Conservation (phyloP, 495 filamentous ascomycete genomes). For the Margaritispora aquatica region DNA sequence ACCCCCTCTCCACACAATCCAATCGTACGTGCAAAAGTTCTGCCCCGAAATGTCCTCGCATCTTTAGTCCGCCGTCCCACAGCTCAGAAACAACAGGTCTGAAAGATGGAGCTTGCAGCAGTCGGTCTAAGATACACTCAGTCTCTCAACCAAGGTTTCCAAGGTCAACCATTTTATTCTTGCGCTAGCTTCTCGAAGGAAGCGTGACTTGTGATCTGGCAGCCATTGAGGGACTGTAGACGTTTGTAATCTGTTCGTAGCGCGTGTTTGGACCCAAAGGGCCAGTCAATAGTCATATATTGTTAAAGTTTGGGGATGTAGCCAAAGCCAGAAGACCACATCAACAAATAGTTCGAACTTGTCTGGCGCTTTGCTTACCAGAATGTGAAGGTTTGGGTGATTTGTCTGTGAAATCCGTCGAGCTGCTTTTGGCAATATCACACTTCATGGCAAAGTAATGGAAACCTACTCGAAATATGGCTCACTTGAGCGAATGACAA, state of each 20-base stretch:
- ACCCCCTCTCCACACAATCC: background rate
- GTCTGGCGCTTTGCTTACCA: no score
- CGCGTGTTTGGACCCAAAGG: slow-evolving; percentile 19
- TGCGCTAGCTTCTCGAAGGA: slow-evolving; percentile 30
- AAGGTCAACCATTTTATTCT: slow-evolving; percentile 25
- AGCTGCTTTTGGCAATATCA: no score
- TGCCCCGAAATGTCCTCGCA: slow-evolving; percentile 29
- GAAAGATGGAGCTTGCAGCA: slow-evolving; percentile 27
- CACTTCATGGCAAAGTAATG: background rate
- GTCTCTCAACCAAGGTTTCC: background rate
- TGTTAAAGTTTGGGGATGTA: background rate
- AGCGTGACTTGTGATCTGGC: slow-evolving; percentile 38
- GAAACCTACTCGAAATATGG: background rate
- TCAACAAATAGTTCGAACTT: no score
- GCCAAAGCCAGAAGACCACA: background rate
- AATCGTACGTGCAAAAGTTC: background rate
- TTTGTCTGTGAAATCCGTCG: no score
- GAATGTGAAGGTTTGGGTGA: no score
- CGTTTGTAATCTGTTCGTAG: slow-evolving; percentile 40
- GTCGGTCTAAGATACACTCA: background rate
- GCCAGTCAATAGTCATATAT: background rate
- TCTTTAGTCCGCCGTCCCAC: slow-evolving; percentile 35
- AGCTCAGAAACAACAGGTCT: slow-evolving; percentile 35
- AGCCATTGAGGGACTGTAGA: slow-evolving; percentile 35
- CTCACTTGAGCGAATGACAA: slow-evolving; percentile 5